Evolutionary conservation across 2,329 filamentous ascomycete species (phyloP).

Genomic region (Colletotrichum gloeosporioides): DNA sequence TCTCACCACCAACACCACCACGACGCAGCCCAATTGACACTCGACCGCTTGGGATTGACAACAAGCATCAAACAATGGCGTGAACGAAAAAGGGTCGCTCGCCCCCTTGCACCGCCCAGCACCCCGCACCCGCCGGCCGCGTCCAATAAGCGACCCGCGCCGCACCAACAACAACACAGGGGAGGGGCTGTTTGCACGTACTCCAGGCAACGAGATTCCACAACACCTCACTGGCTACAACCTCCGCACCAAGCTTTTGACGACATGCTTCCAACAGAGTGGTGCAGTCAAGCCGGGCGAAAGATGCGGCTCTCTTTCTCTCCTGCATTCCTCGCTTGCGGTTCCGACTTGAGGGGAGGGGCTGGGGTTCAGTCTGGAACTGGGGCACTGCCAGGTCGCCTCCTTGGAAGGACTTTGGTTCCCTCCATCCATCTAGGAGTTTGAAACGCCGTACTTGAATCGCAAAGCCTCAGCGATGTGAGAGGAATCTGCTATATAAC

Average conservation of each 20-base stretch:
- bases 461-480: neutral
- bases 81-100: neutral
- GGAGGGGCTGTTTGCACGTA: neutral
- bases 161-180: neutral
- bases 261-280: neutral
- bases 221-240: neutral
- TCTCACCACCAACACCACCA: neutral
- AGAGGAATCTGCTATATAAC: neutral
- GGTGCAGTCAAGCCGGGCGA: neutral
- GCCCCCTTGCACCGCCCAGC: neutral
- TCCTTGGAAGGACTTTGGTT: neutral
- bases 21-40: neutral
- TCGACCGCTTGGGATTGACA: neutral
- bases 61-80: neutral
- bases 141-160: neutral
- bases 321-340: neutral
- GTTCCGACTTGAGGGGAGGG: neutral
- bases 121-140: neutral
- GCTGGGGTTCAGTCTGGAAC: neutral
- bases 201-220: slow-evolving; percentile 18
- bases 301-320: neutral
- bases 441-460: neutral
- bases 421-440: neutral
- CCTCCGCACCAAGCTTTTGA: neutral
- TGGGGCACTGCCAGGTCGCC: neutral